Conservation (phyloP, 2,329 filamentous ascomycete species). For the Hypoxylon sp. region DNA sequence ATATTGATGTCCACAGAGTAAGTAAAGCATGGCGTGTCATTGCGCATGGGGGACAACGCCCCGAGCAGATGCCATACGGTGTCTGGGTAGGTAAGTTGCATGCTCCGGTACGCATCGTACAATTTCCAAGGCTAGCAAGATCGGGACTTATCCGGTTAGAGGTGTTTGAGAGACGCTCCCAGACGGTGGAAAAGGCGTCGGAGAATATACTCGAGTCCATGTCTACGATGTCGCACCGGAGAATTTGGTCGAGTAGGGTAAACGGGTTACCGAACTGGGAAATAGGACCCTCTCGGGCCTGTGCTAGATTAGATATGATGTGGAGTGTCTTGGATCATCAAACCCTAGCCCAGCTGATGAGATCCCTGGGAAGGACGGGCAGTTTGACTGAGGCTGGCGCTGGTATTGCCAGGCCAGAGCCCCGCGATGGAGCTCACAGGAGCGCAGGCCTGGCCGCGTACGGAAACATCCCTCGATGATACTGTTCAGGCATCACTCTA, state of each 20-base stretch:
- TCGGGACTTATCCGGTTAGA: neutral
- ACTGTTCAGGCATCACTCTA: slow-evolving; percentile 5
- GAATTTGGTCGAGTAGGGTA: slow-evolving; percentile 1
- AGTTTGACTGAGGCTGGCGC: slow-evolving; percentile 14
- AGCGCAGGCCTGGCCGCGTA: slow-evolving; percentile 24
- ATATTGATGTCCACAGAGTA: neutral
- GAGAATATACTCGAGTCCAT: neutral
- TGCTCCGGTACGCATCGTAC: too few relatives aligned
- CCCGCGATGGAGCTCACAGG: slow-evolving; percentile 28
- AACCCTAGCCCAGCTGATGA: slow-evolving; percentile 32
- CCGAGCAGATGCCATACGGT: too few relatives aligned
- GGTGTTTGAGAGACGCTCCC: neutral
- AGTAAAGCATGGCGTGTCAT: neutral
- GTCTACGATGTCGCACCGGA: neutral
- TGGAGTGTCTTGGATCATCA: slow-evolving; percentile 15
- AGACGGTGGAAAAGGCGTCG: neutral
- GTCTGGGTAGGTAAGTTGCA: neutral
- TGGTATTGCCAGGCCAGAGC: slow-evolving; percentile 21
- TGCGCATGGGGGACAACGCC: neutral
- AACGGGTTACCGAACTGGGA: slow-evolving; percentile 6
- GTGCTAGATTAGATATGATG: slow-evolving; percentile 25
- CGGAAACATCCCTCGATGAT: slow-evolving; percentile 21
- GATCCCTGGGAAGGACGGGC: slow-evolving; percentile 27
- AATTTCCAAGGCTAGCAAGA: neutral
- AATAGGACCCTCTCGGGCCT: slow-evolving; percentile 15